Conservation (phyloP, 2,329 filamentous ascomycete genomes). For the Exophiala oligosperma region DNA sequence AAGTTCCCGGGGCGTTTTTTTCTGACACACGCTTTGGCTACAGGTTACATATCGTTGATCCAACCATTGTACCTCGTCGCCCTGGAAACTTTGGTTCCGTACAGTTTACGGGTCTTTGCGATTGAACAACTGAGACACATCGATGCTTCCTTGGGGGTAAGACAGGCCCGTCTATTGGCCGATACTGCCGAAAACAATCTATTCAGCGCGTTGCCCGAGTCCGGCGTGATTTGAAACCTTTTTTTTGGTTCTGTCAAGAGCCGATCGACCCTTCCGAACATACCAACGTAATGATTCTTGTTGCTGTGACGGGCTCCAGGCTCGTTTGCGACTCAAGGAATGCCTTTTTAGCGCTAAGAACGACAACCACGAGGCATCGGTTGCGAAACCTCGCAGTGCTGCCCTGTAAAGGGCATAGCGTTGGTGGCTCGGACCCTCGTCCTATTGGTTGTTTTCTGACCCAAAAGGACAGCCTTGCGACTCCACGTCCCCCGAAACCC, state of each 20-base stretch:
- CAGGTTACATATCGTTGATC: constrained; percentile 7
- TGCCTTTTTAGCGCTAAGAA: background rate
- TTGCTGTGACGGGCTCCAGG: constrained; percentile 5
- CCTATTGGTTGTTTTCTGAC: background rate
- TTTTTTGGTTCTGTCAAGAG: too few relatives aligned
- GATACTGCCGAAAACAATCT: constrained; percentile 3
- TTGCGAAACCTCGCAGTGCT: constrained; percentile 1
- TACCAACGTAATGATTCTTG: constrained; percentile 1
- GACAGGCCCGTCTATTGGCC: constrained; percentile 8
- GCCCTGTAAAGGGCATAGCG: background rate
- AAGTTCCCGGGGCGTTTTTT: too few relatives aligned
- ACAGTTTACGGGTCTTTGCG: constrained; percentile 1
- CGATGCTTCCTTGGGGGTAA: constrained; percentile 2
- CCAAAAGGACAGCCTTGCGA: background rate
- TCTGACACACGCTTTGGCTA: background rate
- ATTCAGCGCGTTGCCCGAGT: background rate
- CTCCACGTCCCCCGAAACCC: too few relatives aligned
- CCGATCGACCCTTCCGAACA: too few relatives aligned
- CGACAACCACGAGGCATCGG: too few relatives aligned
- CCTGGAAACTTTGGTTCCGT: background rate
- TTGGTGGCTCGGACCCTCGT: background rate
- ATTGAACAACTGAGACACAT: constrained; percentile 10
- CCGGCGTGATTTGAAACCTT: background rate
- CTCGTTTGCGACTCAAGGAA: background rate
- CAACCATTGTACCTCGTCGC: constrained; percentile 12